Base-by-base conservation (phyloP, 192 early-diverging fungal species). In the Allomyces macrogynus region DNA sequence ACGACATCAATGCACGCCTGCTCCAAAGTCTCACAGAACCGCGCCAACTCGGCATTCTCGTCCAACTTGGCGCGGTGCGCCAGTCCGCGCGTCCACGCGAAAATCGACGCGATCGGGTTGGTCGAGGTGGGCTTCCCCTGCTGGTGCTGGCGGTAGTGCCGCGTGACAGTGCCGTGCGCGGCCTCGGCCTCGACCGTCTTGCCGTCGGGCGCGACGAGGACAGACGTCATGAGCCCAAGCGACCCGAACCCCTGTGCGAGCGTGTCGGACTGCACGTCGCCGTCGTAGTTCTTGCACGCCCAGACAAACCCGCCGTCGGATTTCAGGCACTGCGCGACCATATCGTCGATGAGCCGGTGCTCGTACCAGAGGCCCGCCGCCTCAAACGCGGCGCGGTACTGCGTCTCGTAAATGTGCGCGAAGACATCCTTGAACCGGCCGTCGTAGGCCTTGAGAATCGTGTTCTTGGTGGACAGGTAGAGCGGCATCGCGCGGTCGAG, bases 381-480 rank as follows among this genome's bases (percentile, higher is more conserved):
- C 70, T 93, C 86, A 68, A 92, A 95, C 68, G 87, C 73, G 49
- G 77, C 69, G 75, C 83, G 83, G 83, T 92, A 96, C 69, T 86
- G 76, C 67, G 77, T 72, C 63, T 92, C 87, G 77, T 93, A 97
- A 66, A 95, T 83, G 66, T 83, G 81, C 60, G 86, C 74, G 75
- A 97, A 97, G 72, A 97, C 94, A 75, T 95, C 90, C 81, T 97
- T 94, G 87, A 93, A 97, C 72, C 90, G 83, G 42, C 92, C 95
- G 68, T 97, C 95, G 78, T 97, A 97, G 49, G 78, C 84, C 75
- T 93, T 94, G 66, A 97, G 76, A 66, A 97, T 94, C 25, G 95
- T 97, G 71, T 93, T 94, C 81, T 97, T 97, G 69, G 93, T 95
- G 42, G 85, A 86, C 70, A 97, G 79, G 77, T 95, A 97, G 65